These are phyloP conservation scores for Rhizopogon sp. DNA, from an alignment of 768 basidiomycete genomes.

Conservation along the genomic window DNA sequence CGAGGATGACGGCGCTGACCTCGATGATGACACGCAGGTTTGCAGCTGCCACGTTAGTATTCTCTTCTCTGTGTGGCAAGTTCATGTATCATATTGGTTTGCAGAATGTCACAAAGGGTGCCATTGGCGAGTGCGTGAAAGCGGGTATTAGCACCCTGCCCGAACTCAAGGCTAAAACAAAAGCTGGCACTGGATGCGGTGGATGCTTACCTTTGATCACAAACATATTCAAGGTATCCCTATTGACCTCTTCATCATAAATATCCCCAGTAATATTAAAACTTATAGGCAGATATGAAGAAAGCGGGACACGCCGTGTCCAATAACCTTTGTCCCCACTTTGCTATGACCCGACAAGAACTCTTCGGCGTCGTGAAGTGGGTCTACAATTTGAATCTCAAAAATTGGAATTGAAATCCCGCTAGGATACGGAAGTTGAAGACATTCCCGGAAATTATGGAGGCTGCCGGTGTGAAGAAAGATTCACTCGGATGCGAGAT, in stretches of 20 bases:
- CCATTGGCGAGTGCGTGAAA: slow-evolving; percentile 45
- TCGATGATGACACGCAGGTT: slow-evolving; percentile 68
- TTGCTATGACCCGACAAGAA: slow-evolving; percentile 58
- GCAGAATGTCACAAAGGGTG: slow-evolving; percentile 61
- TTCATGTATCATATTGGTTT: background rate
- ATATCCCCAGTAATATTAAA: slow-evolving; percentile 4
- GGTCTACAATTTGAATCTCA: slow-evolving; percentile 1
- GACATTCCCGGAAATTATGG: slow-evolving; percentile 53
- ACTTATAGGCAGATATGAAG: slow-evolving; percentile 54
- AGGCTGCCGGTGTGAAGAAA: slow-evolving; percentile 38
- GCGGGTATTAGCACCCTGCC: slow-evolving; percentile 44
- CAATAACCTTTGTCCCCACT: slow-evolving; percentile 63
- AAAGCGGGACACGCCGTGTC: slow-evolving; percentile 55
- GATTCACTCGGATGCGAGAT: slow-evolving; percentile 63
- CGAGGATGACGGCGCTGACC: slow-evolving; percentile 56
- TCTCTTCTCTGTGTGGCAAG: background rate
- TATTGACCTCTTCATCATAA: background rate
- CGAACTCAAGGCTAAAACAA: slow-evolving; percentile 60
- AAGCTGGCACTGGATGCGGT: slow-evolving; percentile 69
- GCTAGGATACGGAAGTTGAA: slow-evolving; percentile 52
- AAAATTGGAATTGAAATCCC: background rate
- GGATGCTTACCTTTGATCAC: slow-evolving; percentile 61
- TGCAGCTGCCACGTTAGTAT: slow-evolving; percentile 59
- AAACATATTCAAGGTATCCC: slow-evolving; percentile 31
- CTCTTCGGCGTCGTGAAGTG: slow-evolving; percentile 59